Evolutionary conservation across 2,329 filamentous ascomycete genomes (phyloP), one percentile per base, ranked within the genome.

Genomic region (Phyllosticta capitalensis): DNA sequence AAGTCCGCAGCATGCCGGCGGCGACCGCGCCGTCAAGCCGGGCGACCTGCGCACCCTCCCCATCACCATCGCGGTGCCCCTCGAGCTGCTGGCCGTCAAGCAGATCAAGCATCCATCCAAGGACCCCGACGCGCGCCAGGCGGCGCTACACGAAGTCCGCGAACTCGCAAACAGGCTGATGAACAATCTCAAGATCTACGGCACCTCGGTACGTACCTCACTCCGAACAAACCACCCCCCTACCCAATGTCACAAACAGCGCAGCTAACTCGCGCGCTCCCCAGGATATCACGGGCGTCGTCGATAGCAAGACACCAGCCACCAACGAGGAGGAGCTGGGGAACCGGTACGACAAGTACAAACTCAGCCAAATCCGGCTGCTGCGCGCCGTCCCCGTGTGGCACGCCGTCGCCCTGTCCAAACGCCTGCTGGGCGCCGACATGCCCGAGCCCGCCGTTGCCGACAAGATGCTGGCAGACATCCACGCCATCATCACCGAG

Each of bases 361-460:
- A 26, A 63, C 64, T 64, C 55, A 62, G 66, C 3, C 68, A 75
- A 30, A 53, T 71, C 9, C 63, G 24, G 20, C 19, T 59, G n/a
- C 20, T 26, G 9, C 52, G 66, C 3, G 65, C 68, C 4, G 64
- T 76, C 9, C 69, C 73, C 12, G 64, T 77, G 21, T 76, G 71
- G 70, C 75, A 77, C 60, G 76, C 72, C n/a, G 68, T 79, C n/a
- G 68, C 65, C 53, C 69, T 77, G 4, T 72, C 76, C 1, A 67
- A 69, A 55, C 70, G 70, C 33, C 71, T 78, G 4, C 70, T 78
- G 0, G 72, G 72, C 9, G 6, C 38, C 4, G 61, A 72, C 9
- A 71, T 74, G 63, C 71, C 70, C 9, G 63, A 66, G 55, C 64
- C 65, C 0, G 58, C 64, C 1, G 65, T 67, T 5, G 68, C 67